Percentiles rank a stretch among this genome's conserved stretches.
Conservation (phyloP, 345 rosid genomes). For the Geranium brycei region DNA sequence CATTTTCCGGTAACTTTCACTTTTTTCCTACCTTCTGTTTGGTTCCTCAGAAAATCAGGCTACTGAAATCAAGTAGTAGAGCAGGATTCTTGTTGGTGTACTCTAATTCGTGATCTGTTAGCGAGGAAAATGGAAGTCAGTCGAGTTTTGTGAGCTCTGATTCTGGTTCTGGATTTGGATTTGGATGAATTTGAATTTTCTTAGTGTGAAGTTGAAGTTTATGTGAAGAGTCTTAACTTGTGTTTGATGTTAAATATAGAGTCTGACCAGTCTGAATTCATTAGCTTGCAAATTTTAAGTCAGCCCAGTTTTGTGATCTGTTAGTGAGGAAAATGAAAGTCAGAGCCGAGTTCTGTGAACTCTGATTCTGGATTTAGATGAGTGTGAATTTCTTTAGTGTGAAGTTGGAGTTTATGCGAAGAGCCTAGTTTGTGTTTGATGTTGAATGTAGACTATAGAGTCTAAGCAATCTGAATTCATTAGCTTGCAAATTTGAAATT, state of each 20-base stretch:
- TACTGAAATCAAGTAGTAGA: too few species aligned
- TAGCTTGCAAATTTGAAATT: neutral
- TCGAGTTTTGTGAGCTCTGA: neutral
- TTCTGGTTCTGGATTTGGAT: neutral
- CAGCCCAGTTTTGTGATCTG: neutral
- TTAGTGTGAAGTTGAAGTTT: neutral
- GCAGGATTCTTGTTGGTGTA: neutral
- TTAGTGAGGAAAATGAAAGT: neutral
- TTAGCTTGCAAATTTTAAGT: neutral
- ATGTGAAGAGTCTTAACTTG: neutral
- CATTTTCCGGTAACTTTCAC: constrained; percentile 55
- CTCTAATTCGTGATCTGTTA: neutral
- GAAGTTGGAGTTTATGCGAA: neutral
- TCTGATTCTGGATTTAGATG: neutral
- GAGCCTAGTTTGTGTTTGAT: neutral
- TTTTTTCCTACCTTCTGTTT: constrained; percentile 4
- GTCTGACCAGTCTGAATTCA: neutral
- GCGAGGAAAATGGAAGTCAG: neutral
- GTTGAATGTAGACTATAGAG: too few species aligned
- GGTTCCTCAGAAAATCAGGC: neutral
- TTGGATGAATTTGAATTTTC: neutral
- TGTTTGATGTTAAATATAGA: too few species aligned
- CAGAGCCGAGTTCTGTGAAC: neutral
- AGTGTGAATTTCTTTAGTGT: neutral
- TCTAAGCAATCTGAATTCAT: neutral